Conservation (phyloP, 2,329 filamentous ascomycete genomes). For the Cercospora sp. region DNA sequence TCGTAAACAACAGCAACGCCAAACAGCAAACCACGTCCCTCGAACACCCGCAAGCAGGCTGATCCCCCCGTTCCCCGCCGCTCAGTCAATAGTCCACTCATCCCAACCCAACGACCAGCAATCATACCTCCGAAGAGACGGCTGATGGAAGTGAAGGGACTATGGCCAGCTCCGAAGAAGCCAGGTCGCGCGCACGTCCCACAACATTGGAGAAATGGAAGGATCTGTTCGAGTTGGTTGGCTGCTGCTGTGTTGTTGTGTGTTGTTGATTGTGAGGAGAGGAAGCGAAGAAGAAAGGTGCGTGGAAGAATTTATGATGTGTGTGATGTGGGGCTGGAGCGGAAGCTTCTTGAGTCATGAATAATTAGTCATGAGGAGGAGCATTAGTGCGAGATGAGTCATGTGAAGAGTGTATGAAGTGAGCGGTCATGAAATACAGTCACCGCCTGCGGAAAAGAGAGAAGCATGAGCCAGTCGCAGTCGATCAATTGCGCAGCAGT, state of each 20-base stretch:
- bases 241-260: background rate
- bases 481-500: background rate
- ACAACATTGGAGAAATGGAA: background rate
- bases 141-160: constrained; percentile 1
- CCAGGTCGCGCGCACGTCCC: background rate
- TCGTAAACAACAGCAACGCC: background rate
- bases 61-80: background rate
- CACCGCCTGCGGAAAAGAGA: background rate
- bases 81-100: constrained; percentile 4
- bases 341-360: background rate
- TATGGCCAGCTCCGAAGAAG: constrained; percentile 1
- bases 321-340: background rate
- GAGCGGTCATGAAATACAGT: background rate
- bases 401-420: background rate
- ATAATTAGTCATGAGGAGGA: background rate
- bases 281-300: background rate
- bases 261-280: background rate
- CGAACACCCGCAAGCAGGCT: background rate
- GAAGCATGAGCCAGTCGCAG: too few relatives aligned
- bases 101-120: background rate
- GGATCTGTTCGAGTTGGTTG: background rate
- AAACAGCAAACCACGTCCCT: background rate
- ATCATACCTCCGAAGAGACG: constrained; percentile 1
- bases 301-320: background rate
- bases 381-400: background rate